Evolutionary conservation across 305 asterid genomes (phyloP).

Genomic region (Fraxinus paxiana): DNA sequence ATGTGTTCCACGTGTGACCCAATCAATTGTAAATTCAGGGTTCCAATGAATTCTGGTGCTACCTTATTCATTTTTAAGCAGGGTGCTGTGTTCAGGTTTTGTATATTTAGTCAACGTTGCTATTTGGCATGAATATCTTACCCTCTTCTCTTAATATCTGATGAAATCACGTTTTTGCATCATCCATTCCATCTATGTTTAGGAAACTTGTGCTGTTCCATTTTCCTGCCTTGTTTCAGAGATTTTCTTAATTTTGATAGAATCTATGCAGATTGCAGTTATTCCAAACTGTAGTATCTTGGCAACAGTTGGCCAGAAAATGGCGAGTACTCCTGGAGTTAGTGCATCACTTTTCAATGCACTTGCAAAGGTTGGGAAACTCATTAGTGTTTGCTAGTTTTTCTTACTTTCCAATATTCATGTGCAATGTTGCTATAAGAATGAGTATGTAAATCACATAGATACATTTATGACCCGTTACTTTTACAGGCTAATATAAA

Average conservation of each 20-base stretch:
- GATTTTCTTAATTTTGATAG: neutral
- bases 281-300: neutral
- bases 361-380: neutral
- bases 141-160: neutral
- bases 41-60: neutral
- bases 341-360: neutral
- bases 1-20: neutral
- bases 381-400: neutral
- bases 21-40: neutral
- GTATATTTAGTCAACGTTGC: neutral
- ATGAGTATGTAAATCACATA: neutral
- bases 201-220: neutral
- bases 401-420: neutral
- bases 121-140: neutral
- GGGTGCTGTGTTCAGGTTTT: neutral
- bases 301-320: neutral
- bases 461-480: neutral
- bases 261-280: neutral
- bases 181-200: neutral
- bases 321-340: neutral
- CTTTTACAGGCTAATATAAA: neutral
- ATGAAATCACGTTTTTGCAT: neutral
- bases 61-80: neutral
- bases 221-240: neutral
- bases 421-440: neutral